A percentile compares a stretch with the other conserved stretches of the same genome.
phyloP scores from a whole-genome alignment of 2,329 filamentous ascomycete species.

The Talaromyces marneffei region DNA sequence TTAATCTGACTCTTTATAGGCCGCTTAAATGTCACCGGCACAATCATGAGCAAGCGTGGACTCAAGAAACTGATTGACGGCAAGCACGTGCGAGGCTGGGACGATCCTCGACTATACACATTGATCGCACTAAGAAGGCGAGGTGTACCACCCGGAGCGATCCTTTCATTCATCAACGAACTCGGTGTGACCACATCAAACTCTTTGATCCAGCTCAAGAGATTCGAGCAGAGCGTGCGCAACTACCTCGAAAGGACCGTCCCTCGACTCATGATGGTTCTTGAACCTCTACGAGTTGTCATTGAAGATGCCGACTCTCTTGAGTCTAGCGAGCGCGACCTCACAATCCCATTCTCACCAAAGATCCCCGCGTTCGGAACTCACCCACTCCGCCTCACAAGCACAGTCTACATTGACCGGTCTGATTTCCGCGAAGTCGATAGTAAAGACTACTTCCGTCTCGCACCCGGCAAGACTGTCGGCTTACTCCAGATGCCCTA shows the following conservation, averaged over 20 bases:
- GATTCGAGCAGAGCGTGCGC: conserved; percentile 79
- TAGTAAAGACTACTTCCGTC: conserved; percentile 68
- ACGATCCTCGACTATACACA: conserved; percentile 86
- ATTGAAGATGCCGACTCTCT: conserved; percentile 64
- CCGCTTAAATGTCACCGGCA: conserved; percentile 73
- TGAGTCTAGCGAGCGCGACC: conserved; percentile 58
- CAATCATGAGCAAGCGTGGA: conserved; percentile 79
- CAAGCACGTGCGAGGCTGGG: conserved; percentile 75
- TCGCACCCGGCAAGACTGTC: conserved; percentile 68
- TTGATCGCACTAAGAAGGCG: conserved; percentile 76
- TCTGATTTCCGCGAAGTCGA: conserved; percentile 71
- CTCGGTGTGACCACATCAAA: conserved; percentile 81
- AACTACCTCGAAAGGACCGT: conserved; percentile 83
- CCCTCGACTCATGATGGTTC: conserved; percentile 79
- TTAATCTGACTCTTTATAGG: neutral
- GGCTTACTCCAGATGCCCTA: conserved; percentile 66
- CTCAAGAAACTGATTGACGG: conserved; percentile 73
- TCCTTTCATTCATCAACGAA: conserved; percentile 85
- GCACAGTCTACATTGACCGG: conserved; percentile 78
- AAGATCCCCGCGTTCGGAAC: conserved; percentile 59
- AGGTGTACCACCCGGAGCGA: conserved; percentile 80
- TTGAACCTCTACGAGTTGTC: conserved; percentile 76
- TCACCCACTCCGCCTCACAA: conserved; percentile 62
- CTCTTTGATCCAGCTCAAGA: conserved; percentile 69
- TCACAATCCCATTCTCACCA: conserved; percentile 64